Base-by-base conservation (phyloP, 352 stramenopile species). In the Elongisporangium anandrum region DNA sequence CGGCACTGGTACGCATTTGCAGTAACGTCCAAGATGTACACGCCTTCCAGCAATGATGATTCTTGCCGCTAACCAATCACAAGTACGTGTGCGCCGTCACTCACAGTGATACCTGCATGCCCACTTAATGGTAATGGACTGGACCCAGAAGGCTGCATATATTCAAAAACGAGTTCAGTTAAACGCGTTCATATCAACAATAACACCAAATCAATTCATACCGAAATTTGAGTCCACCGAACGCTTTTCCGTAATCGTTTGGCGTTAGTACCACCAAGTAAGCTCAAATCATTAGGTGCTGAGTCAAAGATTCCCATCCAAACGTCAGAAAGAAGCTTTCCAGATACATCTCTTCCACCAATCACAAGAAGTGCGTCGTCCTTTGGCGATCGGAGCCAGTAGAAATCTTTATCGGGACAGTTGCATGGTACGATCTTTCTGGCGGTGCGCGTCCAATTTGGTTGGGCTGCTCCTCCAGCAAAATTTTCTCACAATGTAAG, bases 1-100 rank as follows among this genome's bases (percentile, higher is more conserved):
- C 58, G 66, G 48, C 63, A 63, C 8, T 54, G 45, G 0, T 54
- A 94, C 8, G 73, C 50, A 19, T 78, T 85, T 0, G 64, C 53
- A 4, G 23, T 34, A 29, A 94, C 48, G 55, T 92, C 80, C 17
- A 94, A 65, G 3, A 90, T 48, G 38, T 70, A 61, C 21, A 91
- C 65, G 5, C 34, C 48, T 21, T 70, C 58, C 15, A 76, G 70
- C 39, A 89, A 72, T 41, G 59, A 47, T 2, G 57, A 50, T 0
- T 64, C 55, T 8, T 77, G 67, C 21, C 56, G 74, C 0, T 79
- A 79, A 20, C 79, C 81, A 20, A 87, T 10, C 22, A 94, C 70
- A 2, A 87, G 49, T 16, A 92, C 50, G 23, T 79, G 69, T 1
- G 59, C 53, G 1, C 72, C 66, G 39, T 77, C 64, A 2, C 72